Conservation (phyloP, 1,284 basidiomycete genomes). For the Leccinum angustisporum region DNA sequence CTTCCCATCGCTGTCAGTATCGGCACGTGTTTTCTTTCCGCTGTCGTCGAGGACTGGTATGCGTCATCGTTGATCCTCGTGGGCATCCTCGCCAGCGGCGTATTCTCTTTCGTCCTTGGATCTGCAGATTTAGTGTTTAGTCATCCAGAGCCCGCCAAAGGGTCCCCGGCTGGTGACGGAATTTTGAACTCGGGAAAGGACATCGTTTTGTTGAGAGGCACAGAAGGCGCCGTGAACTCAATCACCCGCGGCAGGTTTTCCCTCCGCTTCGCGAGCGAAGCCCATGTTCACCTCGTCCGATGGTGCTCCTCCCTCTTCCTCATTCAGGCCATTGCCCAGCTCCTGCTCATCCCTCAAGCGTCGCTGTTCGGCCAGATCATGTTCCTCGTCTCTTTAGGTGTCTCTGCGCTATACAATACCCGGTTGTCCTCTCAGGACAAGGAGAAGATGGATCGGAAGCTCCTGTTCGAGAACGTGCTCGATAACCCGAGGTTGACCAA, state of each 20-base stretch:
- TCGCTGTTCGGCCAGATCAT: not conserved
- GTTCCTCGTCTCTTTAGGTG: not conserved
- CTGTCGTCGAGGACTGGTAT: conserved; percentile 22
- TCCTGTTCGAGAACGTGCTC: conserved; percentile 9
- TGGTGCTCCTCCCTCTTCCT: conserved; percentile 25
- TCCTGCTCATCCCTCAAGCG: conserved; percentile 15
- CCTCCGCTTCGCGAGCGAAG: conserved; percentile 23
- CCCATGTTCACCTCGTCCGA: conserved; percentile 19
- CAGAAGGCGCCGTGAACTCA: conserved; percentile 4
- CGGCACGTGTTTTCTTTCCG: conserved; percentile 14
- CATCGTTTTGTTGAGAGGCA: conserved; percentile 14
- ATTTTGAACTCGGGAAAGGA: conserved; percentile 17
- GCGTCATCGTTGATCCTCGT: conserved; percentile 29
- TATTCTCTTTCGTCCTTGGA: conserved; percentile 28
- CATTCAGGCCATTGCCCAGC: conserved; percentile 19
- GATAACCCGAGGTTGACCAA: conserved; percentile 11
- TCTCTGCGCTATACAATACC: conserved; percentile 13
- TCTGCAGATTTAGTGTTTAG: conserved; percentile 24
- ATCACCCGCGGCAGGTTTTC: conserved; percentile 27
- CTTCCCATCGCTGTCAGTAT: conserved; percentile 25
- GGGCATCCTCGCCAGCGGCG: conserved; percentile 31
- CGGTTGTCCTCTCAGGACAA: conserved; percentile 22
- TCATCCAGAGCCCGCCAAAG: conserved; percentile 24
- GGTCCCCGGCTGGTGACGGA: conserved; percentile 27
- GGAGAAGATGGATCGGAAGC: conserved; percentile 17